Evolutionary conservation across 2,329 filamentous ascomycete genomes (phyloP).

Genomic region (Pseudogymnoascus sp.): DNA sequence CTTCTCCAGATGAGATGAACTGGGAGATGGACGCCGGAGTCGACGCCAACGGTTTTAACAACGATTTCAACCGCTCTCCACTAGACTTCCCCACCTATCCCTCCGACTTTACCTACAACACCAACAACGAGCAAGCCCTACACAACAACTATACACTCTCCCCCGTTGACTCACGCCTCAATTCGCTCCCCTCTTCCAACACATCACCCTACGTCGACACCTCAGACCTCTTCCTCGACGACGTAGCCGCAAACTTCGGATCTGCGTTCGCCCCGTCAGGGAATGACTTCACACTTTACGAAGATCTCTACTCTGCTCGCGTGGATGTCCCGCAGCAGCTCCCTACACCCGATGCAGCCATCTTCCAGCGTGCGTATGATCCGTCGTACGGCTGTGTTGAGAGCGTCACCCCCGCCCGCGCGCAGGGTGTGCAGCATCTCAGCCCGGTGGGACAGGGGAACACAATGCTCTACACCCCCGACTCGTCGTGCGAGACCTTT

Average conservation of each 20-base stretch:
- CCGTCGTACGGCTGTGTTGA: not conserved
- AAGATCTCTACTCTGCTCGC: conserved; percentile 53
- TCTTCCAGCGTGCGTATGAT: conserved; percentile 25
- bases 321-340: conserved; percentile 36
- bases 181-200: conserved; percentile 17
- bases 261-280: conserved; percentile 25
- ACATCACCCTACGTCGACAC: conserved; percentile 25
- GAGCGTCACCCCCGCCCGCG: not conserved
- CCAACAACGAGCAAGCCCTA: conserved; percentile 1
- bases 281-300: conserved; percentile 48
- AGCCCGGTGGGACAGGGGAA: conserved; percentile 62
- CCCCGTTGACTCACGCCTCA: conserved; percentile 1
- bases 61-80: conserved; percentile 27
- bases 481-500: conserved; percentile 52
- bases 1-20: conserved; percentile 23
- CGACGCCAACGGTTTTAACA: conserved; percentile 16
- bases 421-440: conserved; percentile 42
- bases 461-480: conserved; percentile 60
- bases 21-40: conserved; percentile 15
- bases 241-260: conserved; percentile 50
- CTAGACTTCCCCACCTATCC: conserved; percentile 37
- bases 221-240: conserved; percentile 37
- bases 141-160: conserved; percentile 5
- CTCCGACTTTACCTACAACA: not conserved
- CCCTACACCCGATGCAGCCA: conserved; percentile 38